Base-by-base conservation (phyloP, 768 basidiomycete genomes). In the Favolaschia claudopus region DNA sequence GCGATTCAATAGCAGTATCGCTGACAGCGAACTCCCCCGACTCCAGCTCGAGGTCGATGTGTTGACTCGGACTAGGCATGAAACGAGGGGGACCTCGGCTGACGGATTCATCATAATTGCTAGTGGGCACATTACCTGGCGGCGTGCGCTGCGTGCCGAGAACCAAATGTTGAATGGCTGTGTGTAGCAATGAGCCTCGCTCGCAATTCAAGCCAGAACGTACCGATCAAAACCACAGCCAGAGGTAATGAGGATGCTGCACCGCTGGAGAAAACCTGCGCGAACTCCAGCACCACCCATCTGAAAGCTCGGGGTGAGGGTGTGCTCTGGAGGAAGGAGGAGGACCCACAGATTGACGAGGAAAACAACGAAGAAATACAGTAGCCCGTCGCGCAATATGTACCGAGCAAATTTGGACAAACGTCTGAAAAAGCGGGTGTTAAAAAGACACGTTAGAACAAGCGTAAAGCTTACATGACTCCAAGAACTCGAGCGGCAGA, bases 231-330 rank as follows among this genome's bases (percentile, higher is more conserved):
- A 12, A 44, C 47, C 10, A 60, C 40, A 1, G 59, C 59, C 6
- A 60, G 39, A 20, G 59, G 53, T 17, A 60, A 20, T 12, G 53
- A 29, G 5, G 59, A 55, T 13, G 46, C 47, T 6, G 53, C 59
- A 10, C 59, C 59, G 1, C 43, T 33, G 6, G 27, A 2, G 22
- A 55, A 55, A 7, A 55, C 47, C 12, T 54, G 24, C 0, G 53
- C 42, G 31, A 60, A 60, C 32, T 60, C 59, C 15, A 60, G 4
- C 3, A 60, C 53, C 4, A 60, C 53, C 59, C 52, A 60, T 17
- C 59, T 60, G 33, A 17, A 19, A 31, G 17, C 5, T 5, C 13
- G 29, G 36, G 46, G 22, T 46, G 38, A n/a, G 34, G 8, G 10
- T 19, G 19, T 2, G 7, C 17, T 20, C 17, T 5, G 6, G 12